A percentile compares a stretch with the other conserved stretches of the same genome.
Evolutionary conservation across 306 rosid species (phyloP).

Genomic region (Alnus rubra): DNA sequence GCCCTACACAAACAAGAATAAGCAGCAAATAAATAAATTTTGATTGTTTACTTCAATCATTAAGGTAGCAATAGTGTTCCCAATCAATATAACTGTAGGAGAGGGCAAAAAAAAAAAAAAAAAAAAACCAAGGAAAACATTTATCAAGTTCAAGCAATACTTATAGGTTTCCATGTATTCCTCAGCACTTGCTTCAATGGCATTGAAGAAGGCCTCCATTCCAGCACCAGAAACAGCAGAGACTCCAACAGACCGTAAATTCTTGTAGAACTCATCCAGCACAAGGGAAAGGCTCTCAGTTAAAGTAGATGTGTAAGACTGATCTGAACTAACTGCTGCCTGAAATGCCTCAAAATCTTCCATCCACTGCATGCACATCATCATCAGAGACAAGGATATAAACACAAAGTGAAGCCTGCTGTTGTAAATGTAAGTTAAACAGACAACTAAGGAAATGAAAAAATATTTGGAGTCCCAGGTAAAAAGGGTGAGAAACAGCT

Average conservation of each 20-base stretch:
- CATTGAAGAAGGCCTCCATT: slow-evolving; percentile 71
- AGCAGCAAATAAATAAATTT: slow-evolving; percentile 11
- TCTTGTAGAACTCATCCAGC: slow-evolving; percentile 83
- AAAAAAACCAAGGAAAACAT: slow-evolving; percentile 30
- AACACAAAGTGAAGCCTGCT: slow-evolving; percentile 8
- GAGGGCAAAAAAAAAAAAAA: not conserved
- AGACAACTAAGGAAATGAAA: not conserved
- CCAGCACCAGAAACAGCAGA: slow-evolving; percentile 83
- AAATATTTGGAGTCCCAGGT: not conserved
- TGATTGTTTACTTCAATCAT: not conserved
- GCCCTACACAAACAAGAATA: slow-evolving; percentile 43
- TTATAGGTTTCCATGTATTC: slow-evolving; percentile 77
- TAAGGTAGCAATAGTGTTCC: not conserved
- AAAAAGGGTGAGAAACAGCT: not conserved
- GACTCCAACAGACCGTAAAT: slow-evolving; percentile 74
- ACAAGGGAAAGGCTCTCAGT: slow-evolving; percentile 73
- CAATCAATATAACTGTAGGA: slow-evolving; percentile 6
- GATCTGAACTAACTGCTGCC: slow-evolving; percentile 58
- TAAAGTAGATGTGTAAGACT: slow-evolving; percentile 57
- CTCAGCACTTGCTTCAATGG: slow-evolving; percentile 67
- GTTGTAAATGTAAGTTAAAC: not conserved
- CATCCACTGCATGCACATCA: slow-evolving; percentile 70
- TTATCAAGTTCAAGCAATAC: slow-evolving; percentile 47
- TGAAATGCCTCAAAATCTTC: slow-evolving; percentile 84
- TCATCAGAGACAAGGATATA: slow-evolving; percentile 19